Percentiles rank a stretch among this genome's conserved stretches.
These are phyloP conservation scores for Lactarius trivialis DNA, from an alignment of 768 basidiomycete species.

Conservation along the genomic window DNA sequence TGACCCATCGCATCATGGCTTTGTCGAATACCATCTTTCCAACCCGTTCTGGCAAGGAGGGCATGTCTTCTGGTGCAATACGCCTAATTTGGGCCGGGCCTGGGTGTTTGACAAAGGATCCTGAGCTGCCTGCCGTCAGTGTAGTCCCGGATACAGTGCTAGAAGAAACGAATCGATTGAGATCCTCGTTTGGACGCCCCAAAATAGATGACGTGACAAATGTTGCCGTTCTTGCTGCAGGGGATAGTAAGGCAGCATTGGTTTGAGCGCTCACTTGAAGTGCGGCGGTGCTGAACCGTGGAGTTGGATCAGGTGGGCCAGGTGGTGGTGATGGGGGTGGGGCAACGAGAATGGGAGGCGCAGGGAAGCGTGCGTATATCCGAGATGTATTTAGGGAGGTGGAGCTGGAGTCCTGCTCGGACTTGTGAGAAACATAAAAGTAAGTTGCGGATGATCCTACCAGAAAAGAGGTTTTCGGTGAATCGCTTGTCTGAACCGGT, in stretches of 20 bases:
- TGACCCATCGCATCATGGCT: constrained; percentile 80
- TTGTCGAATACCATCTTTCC: constrained; percentile 88
- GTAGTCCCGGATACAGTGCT: constrained; percentile 77
- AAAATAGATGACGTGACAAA: constrained; percentile 50
- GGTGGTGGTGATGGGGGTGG: constrained; percentile 23
- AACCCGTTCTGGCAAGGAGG: constrained; percentile 62
- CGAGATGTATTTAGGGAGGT: constrained; percentile 36
- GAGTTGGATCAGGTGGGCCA: constrained; percentile 18
- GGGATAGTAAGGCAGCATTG: constrained; percentile 19
- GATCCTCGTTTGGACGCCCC: constrained; percentile 54
- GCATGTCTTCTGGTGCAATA: constrained; percentile 77
- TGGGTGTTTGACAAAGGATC: constrained; percentile 79
- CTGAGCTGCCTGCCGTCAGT: constrained; percentile 61
- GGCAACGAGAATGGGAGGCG: constrained; percentile 26
- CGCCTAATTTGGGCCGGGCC: constrained; percentile 73
- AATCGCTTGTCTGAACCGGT: not conserved
- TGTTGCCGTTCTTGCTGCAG: constrained; percentile 26
- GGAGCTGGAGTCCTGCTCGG: constrained; percentile 36
- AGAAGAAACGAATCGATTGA: constrained; percentile 86
- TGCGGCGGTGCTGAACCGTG: not conserved
- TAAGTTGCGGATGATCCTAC: not conserved
- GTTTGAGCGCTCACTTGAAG: not conserved
- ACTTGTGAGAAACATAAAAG: constrained; percentile 37
- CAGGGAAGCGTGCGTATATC: constrained; percentile 29
- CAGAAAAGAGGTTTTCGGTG: not conserved